Evolutionary conservation across 192 early-diverging fungal species (phyloP).

Genomic region (Coemansia sp.): DNA sequence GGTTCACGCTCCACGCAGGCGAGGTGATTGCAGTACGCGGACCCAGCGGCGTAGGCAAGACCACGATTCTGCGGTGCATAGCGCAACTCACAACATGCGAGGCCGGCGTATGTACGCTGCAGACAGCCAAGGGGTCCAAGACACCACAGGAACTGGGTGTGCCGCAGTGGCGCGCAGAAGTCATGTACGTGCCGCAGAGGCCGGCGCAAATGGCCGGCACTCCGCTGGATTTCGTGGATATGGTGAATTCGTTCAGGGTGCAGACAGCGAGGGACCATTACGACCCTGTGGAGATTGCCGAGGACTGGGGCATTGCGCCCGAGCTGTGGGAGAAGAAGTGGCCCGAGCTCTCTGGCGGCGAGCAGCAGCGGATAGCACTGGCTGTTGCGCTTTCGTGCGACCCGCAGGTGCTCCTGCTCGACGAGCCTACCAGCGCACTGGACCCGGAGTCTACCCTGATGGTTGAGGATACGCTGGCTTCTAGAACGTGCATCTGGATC

Average conservation of each 20-base stretch:
- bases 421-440: conserved; percentile 87
- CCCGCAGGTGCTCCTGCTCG: conserved; percentile 76
- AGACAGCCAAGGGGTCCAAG: conserved; percentile 35
- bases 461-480: conserved; percentile 72
- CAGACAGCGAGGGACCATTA: conserved; percentile 48
- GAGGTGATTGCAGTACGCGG: conserved; percentile 65
- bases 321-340: conserved; percentile 76
- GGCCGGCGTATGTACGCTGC: conserved; percentile 54
- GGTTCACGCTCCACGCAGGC: conserved; percentile 55
- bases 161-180: conserved; percentile 71
- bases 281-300: conserved; percentile 67
- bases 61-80: conserved; percentile 81
- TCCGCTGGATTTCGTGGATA: conserved; percentile 68
- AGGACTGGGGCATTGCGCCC: conserved; percentile 67
- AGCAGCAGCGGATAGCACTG: conserved; percentile 78
- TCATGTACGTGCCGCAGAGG: conserved; percentile 88
- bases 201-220: conserved; percentile 71
- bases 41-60: conserved; percentile 79
- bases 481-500: conserved; percentile 75
- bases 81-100: conserved; percentile 71
- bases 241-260: conserved; percentile 57
- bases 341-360: conserved; percentile 81
- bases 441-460: conserved; percentile 68
- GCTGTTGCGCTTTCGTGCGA: conserved; percentile 78
- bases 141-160: conserved; percentile 62